Base-by-base conservation (phyloP, 371 early-diverging fungal species). In the Nematocida sp. region DNA sequence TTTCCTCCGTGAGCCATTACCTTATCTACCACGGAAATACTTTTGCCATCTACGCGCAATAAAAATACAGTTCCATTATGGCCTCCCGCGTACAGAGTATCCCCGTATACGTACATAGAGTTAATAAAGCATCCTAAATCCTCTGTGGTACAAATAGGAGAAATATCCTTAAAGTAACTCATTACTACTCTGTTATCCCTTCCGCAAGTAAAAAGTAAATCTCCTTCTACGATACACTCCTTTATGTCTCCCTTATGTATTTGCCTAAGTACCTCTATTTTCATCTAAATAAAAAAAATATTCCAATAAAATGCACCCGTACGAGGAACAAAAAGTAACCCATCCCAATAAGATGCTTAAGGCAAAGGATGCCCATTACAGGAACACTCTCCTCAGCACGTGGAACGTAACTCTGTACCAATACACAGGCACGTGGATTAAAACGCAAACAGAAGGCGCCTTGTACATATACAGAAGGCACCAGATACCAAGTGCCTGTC, bases 1-100 rank as follows among this genome's bases (percentile, higher is more conserved):
- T 84, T 84, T 20, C 60, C 48, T 25, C 11, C 53, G 51, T 84
- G 84, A 1, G 49, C 64, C 23, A 40, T 25, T 61, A 39, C 4
- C 42, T 36, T 51, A n/a, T 1, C 25, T 53, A 2, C 39, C 45
- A 11, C 18, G 32, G 32, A 2, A 9, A 4, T 47, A 32, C 47
- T 20, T 2, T 63, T 5, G 1, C 42, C 33, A 1, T 20, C 35
- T 45, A 75, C 35, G 36, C 35, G 23, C 40, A 61, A 77, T 20
- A 53, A 45, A 33, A 47, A 33, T 28, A 79, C 76, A 4, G 18
- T 30, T 47, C 79, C 79, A 64, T 67, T 78, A 51, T 80, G 79
- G 30, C 67, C 65, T 28, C 79, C 80, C 4, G 35, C 53, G 53
- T 71, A 78, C 16, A 82, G n/a, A 26, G 4, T 32, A 3, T 42